Evolutionary conservation across 2,329 filamentous ascomycete genomes (phyloP).

Genomic region (Dactylonectria macrodidyma): DNA sequence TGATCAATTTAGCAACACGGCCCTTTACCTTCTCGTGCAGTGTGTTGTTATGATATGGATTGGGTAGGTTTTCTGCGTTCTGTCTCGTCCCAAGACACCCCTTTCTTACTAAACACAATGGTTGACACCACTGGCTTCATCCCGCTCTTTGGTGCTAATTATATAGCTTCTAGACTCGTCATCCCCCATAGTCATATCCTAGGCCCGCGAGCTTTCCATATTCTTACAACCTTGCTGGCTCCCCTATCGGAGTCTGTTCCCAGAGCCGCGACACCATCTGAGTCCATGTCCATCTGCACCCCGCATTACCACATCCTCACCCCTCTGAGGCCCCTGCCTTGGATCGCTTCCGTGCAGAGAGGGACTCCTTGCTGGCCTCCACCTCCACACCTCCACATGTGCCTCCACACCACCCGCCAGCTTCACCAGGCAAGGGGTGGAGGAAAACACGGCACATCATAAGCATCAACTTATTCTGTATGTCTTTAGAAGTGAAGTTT

Average conservation of each 20-base stretch:
- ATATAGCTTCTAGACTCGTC: background rate
- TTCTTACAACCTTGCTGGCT: background rate
- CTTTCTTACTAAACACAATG: background rate
- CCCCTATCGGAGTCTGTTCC: constrained; percentile 2
- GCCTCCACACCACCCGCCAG: constrained; percentile 7
- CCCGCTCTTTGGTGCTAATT: background rate
- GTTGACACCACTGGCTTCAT: background rate
- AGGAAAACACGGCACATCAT: no score
- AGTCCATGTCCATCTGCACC: constrained; percentile 17
- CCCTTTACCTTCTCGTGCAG: background rate
- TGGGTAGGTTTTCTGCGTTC: background rate
- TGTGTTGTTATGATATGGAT: background rate
- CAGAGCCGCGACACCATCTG: constrained; percentile 7
- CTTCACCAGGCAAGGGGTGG: background rate
- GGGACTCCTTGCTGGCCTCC: background rate
- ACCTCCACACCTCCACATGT: background rate
- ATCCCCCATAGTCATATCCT: background rate
- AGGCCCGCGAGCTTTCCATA: background rate
- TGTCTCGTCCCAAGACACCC: background rate
- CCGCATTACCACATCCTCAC: constrained; percentile 16
- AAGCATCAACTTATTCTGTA: no score
- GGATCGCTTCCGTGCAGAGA: background rate
- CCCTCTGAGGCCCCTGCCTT: background rate
- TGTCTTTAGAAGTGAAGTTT: no score
- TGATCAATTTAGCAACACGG: background rate